phyloP scores from a whole-genome alignment of 78 protist species.

The Cavenderia fasciculata region DNA sequence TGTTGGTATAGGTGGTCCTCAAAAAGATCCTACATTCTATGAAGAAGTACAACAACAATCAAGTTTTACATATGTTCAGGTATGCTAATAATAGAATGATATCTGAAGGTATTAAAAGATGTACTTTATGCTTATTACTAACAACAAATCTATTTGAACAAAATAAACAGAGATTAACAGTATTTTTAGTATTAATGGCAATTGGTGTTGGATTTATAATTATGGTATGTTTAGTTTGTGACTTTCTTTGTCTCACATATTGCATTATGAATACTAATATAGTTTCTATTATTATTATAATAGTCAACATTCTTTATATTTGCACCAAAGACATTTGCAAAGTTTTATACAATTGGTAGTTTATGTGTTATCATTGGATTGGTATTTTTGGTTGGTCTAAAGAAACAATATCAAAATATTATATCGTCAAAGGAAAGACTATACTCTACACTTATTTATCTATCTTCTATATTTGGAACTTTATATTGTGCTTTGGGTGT shows the following conservation, averaged over 20 bases:
- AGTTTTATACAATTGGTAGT: slow-evolving; percentile 67
- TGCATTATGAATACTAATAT: not conserved
- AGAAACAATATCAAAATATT: slow-evolving; percentile 48
- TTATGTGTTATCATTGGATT: slow-evolving; percentile 30
- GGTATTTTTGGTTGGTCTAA: slow-evolving; percentile 47
- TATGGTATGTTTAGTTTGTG: slow-evolving; percentile 19
- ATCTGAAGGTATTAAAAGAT: not conserved
- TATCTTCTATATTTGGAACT: slow-evolving; percentile 29
- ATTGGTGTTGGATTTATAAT: slow-evolving; percentile 40
- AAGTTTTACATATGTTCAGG: slow-evolving; percentile 30
- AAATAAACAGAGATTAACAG: slow-evolving; percentile 16
- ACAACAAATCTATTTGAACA: not conserved
- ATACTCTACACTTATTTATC: slow-evolving; percentile 31
- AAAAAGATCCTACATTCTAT: slow-evolving; percentile 38
- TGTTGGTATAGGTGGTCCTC: not conserved
- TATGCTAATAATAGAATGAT: not conserved
- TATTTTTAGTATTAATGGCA: slow-evolving; percentile 8
- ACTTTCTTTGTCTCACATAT: not conserved
- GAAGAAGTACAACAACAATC: slow-evolving; percentile 65
- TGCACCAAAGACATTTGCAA: slow-evolving; percentile 68
- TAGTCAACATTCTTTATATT: slow-evolving; percentile 69
- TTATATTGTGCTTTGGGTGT: slow-evolving; percentile 39
- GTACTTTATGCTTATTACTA: no score
- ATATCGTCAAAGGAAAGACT: slow-evolving; percentile 51
- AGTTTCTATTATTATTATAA: not conserved